Evolutionary conservation across 768 basidiomycete genomes (phyloP).

Genomic region (Cantharellus anzutake): DNA sequence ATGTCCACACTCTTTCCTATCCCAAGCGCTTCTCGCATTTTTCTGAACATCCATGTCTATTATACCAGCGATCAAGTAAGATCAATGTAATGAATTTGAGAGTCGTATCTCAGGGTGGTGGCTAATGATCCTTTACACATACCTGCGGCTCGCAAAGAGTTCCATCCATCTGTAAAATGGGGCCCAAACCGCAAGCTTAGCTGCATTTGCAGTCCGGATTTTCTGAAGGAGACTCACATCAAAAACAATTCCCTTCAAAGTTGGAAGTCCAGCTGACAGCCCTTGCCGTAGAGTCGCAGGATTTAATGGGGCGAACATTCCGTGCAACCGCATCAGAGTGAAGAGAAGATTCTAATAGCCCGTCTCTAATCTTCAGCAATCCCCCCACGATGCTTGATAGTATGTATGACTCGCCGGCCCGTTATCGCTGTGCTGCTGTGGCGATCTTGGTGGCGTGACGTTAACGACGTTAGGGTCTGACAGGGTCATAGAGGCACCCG

Average conservation of each 20-base stretch:
- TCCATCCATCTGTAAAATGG: neutral
- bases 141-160: neutral
- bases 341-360: too few species aligned
- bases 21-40: neutral
- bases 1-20: neutral
- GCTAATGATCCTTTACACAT: neutral
- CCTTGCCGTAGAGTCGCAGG: conserved; percentile 22
- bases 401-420: too few species aligned
- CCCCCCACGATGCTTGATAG: too few species aligned
- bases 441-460: too few species aligned
- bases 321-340: too few species aligned
- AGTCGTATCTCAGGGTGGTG: too few species aligned
- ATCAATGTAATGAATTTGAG: too few species aligned
- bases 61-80: too few species aligned
- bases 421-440: too few species aligned
- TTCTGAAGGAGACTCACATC: neutral
- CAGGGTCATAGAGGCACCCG: too few species aligned
- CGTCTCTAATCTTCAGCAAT: too few species aligned
- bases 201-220: neutral
- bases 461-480: conserved; percentile 12
- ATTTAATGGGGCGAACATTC: conserved; percentile 53
- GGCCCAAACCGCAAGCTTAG: neutral
- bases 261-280: neutral
- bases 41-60: neutral
- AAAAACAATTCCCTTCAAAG: neutral